These are phyloP conservation scores for Baorangia bicolor DNA, from an alignment of 768 basidiomycete genomes.

Conservation along the genomic window DNA sequence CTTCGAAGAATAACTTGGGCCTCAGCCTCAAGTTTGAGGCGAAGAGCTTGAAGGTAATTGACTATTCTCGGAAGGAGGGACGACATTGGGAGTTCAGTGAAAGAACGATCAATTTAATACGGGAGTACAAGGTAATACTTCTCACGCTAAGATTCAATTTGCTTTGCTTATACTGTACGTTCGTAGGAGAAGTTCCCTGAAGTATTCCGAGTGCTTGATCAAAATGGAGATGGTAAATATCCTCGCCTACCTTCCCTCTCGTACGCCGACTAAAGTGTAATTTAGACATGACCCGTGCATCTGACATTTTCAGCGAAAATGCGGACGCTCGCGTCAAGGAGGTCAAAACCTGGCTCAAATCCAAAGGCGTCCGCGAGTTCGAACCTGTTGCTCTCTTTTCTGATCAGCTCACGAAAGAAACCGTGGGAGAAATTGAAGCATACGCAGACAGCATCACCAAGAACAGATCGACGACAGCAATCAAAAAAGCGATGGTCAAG, in stretches of 20 bases:
- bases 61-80: slow-evolving; percentile 84
- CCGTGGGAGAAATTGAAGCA: slow-evolving; percentile 75
- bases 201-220: slow-evolving; percentile 71
- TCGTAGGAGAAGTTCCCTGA: slow-evolving; percentile 76
- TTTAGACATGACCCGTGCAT: slow-evolving; percentile 75
- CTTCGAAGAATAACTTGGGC: slow-evolving; percentile 84
- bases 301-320: slow-evolving; percentile 54
- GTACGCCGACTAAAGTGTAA: slow-evolving; percentile 1
- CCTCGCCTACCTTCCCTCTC: neutral
- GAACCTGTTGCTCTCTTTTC: slow-evolving; percentile 91
- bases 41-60: slow-evolving; percentile 89
- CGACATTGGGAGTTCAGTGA: slow-evolving; percentile 93
- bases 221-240: slow-evolving; percentile 61
- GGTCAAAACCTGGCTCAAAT: slow-evolving; percentile 81
- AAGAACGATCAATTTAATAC: slow-evolving; percentile 76
- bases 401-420: slow-evolving; percentile 90
- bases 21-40: slow-evolving; percentile 96
- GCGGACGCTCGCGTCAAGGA: slow-evolving; percentile 73
- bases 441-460: slow-evolving; percentile 67
- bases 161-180: neutral
- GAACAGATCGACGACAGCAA: slow-evolving; percentile 55
- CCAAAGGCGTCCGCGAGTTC: slow-evolving; percentile 83
- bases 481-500: slow-evolving; percentile 93
- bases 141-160: too few species aligned
- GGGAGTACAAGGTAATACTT: slow-evolving; percentile 70